Conservation (phyloP, 495 filamentous ascomycete species). For the Hyphodiscus hymeniophilus region DNA sequence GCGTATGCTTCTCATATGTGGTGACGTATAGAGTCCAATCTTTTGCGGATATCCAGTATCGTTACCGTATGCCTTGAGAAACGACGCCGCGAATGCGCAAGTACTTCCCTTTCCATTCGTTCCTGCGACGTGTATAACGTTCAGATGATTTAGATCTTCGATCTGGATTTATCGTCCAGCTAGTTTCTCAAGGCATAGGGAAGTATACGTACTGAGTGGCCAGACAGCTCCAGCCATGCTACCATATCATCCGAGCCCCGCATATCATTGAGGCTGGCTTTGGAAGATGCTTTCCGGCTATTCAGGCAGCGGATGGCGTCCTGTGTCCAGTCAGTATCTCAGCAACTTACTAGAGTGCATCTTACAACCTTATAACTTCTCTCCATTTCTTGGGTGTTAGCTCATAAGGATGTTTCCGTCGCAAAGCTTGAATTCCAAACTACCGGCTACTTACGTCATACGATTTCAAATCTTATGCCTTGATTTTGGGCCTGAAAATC, state of each 20-base stretch:
- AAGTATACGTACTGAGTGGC: constrained; percentile 23
- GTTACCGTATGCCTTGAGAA: constrained; percentile 32
- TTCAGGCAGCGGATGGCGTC: constrained; percentile 3
- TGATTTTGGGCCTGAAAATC: too few relatives aligned
- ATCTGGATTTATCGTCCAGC: constrained; percentile 42
- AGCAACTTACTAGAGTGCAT: not conserved
- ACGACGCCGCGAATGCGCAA: constrained; percentile 54
- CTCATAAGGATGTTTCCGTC: too few relatives aligned
- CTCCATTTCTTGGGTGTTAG: constrained; percentile 7
- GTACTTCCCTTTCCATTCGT: constrained; percentile 91
- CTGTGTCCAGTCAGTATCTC: constrained; percentile 1
- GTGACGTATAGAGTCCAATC: constrained; percentile 78
- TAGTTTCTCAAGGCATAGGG: too few relatives aligned
- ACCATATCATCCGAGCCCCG: constrained; percentile 2
- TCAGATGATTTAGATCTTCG: constrained; percentile 62
- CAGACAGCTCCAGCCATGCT: not conserved
- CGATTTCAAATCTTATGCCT: too few relatives aligned
- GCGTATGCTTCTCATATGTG: constrained; percentile 74
- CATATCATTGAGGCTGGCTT: not conserved
- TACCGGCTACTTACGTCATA: too few relatives aligned
- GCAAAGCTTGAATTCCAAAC: too few relatives aligned
- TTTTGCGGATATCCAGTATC: constrained; percentile 33
- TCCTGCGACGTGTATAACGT: constrained; percentile 73
- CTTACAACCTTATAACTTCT: constrained; percentile 5
- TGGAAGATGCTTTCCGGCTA: constrained; percentile 4